Base-by-base conservation (phyloP, 202 grass and related monocot species). In the Bolboschoenoplectus hybrid region DNA sequence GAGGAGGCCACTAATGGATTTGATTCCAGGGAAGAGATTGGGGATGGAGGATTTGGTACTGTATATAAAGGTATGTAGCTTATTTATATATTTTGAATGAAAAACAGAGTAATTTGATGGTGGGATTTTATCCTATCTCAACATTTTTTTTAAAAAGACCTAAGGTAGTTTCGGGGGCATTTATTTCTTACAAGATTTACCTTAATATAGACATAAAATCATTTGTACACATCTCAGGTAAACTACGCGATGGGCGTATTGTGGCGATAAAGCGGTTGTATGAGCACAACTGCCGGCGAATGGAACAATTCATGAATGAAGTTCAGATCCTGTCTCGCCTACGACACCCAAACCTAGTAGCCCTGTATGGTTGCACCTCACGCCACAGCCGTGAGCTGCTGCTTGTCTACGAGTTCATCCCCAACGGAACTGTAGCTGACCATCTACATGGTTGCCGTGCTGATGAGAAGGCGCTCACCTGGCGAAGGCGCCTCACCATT, bases 31-130 rank as follows among this genome's bases (percentile, higher is more conserved):
- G 45, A 81, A 6, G 90, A 97, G 84, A 67, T 97, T 45, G 92
- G 89, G 5, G 90, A 97, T n/a, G 94, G 94, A 47, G 94, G 94
- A 67, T 97, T 97, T 71, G 89, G 89, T 85, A 90, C 94, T 2
- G 94, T 97, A 4, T 94, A 97, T 81, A 97, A 97, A 90, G 94
- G 94, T 97, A 90, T 92, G 94, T 97, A 84, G 5, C 10, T 63
- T 80, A 82, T 34, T 26, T 58, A 46, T 47, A 60, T 79, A 40
- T 9, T 58, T 60, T 17, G 17, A 57, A 50, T 74, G 46, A 74
- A 16, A 74, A 74, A 20, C 14, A 74, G 7, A 9, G 70, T 19
- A 50, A 20, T 16, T 74, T 74, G 51, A 49, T 74, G 5, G 45
- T 81, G 13, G 38, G 32, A 5, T 26, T 45, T 61, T 0, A 50